Base-by-base conservation (phyloP, 306 rosid genomes). In the Lathyrus oleraceus region DNA sequence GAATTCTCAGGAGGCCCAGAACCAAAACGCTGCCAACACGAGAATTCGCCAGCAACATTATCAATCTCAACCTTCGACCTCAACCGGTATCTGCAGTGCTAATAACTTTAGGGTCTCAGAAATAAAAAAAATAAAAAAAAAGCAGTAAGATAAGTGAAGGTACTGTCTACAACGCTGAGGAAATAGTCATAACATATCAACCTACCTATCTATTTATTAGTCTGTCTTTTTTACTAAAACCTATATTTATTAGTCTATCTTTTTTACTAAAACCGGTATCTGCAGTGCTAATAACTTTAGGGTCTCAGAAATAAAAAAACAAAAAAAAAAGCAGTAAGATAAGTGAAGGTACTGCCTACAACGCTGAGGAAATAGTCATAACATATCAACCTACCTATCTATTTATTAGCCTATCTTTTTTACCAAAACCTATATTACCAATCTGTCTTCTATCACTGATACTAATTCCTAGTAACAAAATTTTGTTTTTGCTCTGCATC, bases 51-150 rank as follows among this genome's bases (percentile, higher is more conserved):
- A 16, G 87, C 76, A 57, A 90, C 81, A 80, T 88, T 79, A 60
- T 94, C 97, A 81, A 90, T 94, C 76, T 90, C 96, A 80, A 94
- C 97, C 92, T 94, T 90, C 30, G 98, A 82, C 87, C 98, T 90
- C 85, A 94, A 63, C 14, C 98, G 88, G 69, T 90, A 94, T 76
- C 97, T 94, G 83, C 68, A 13, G 32, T 49, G 77, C 73, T 52
- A 77, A 80, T 69, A 77, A 76, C 10, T 36, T 71, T 53, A 67
- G 65, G 54, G 48, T 43, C 28, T 70, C 13, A 36, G 61, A 39
- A 60, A 14, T 20, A 66, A 67, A 38, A 19, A 15, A 27, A 75
- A 67, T 21, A 40, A 64, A 27, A 76, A 32, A 17, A 47, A 35
- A 36, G 20, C 25, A 36, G 5, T 38, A 19, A 61, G 23, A 16